phyloP scores from a whole-genome alignment of 2,329 filamentous ascomycete genomes.

The Didymella keratinophila region DNA sequence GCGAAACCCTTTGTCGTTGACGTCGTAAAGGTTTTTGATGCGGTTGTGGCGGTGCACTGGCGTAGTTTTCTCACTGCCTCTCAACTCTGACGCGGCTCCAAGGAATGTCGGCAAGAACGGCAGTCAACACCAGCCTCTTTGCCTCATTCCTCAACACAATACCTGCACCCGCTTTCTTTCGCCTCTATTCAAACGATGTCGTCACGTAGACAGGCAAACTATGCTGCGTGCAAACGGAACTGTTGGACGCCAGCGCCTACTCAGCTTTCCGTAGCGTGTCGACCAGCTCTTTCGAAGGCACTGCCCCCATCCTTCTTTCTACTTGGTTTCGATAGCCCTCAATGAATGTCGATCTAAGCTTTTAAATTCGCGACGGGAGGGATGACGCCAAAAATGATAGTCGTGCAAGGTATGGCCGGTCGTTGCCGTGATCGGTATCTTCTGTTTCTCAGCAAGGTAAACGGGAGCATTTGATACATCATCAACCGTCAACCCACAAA shows the following conservation, averaged over 20 bases:
- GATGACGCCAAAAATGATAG: neutral
- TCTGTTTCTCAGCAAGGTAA: neutral
- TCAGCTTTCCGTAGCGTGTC: neutral
- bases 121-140: conserved; percentile 16
- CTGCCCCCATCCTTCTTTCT: neutral
- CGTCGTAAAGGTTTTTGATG: neutral
- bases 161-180: neutral
- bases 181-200: neutral
- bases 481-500: neutral
- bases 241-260: neutral
- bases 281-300: neutral
- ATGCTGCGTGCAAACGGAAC: neutral
- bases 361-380: neutral
- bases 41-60: conserved; percentile 31
- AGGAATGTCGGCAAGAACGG: conserved; percentile 26
- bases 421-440: neutral
- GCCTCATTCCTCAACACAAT: neutral
- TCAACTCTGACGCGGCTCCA: conserved; percentile 25
- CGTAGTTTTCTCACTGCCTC: conserved; percentile 17
- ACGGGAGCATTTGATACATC: neutral
- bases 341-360: neutral
- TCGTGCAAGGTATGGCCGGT: neutral
- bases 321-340: neutral
- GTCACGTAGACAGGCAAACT: neutral
- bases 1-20: neutral